These are phyloP conservation scores for Lupinus albus DNA, from an alignment of 306 rosid species.

Conservation along the genomic window DNA sequence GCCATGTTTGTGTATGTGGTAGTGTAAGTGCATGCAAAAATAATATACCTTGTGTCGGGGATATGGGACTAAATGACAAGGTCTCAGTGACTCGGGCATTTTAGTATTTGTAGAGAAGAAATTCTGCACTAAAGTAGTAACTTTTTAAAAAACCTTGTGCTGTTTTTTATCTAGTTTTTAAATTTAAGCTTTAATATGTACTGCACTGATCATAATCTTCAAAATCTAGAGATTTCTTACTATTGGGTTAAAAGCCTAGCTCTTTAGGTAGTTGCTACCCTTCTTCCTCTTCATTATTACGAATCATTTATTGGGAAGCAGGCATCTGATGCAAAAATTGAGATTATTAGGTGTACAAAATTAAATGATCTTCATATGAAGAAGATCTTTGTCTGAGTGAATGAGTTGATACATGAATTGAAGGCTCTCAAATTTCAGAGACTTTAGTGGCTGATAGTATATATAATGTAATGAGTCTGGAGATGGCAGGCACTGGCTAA, in stretches of 20 bases:
- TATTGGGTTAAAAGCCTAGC: slow-evolving; percentile 19
- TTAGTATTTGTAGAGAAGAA: slow-evolving; percentile 44
- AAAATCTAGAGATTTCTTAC: not conserved
- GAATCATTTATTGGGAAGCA: slow-evolving; percentile 24
- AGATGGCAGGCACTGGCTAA: slow-evolving; percentile 43
- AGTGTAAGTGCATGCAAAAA: slow-evolving; percentile 48
- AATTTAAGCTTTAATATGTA: not conserved
- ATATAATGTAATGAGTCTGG: slow-evolving; percentile 49
- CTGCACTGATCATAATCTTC: slow-evolving; percentile 7
- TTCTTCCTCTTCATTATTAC: slow-evolving; percentile 29
- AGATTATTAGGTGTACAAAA: slow-evolving; percentile 23
- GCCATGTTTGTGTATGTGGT: slow-evolving; percentile 36
- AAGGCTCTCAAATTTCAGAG: slow-evolving; percentile 41
- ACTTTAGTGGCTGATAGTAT: slow-evolving; percentile 39
- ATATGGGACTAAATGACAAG: slow-evolving; percentile 62
- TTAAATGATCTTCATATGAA: slow-evolving; percentile 39
- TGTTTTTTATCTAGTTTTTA: slow-evolving; percentile 29
- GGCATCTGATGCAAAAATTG: slow-evolving; percentile 22
- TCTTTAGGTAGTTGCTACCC: slow-evolving; percentile 26
- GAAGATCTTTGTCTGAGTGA: slow-evolving; percentile 39
- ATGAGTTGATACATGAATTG: slow-evolving; percentile 21
- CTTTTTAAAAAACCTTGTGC: slow-evolving; percentile 31
- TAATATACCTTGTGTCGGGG: slow-evolving; percentile 62
- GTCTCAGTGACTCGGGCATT: slow-evolving; percentile 39
- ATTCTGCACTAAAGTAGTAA: slow-evolving; percentile 35